Conservation (phyloP, 1,284 basidiomycete genomes). For the Tilletiaria anomala region DNA sequence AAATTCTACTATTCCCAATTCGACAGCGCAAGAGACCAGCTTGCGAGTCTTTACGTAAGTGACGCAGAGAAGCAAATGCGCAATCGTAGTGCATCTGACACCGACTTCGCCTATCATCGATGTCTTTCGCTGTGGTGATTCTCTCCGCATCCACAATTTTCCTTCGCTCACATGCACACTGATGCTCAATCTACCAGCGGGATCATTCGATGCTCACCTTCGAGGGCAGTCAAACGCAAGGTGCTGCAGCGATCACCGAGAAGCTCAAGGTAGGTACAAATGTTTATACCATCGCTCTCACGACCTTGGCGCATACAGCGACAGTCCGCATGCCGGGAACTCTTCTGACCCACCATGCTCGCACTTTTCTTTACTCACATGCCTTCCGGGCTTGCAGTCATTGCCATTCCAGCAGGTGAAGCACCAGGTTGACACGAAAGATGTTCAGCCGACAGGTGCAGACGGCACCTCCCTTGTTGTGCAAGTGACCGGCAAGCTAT, state of each 20-base stretch:
- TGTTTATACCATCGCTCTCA: neutral
- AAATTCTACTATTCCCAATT: conserved; percentile 47
- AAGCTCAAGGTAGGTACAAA: conserved; percentile 66
- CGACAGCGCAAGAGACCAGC: conserved; percentile 48
- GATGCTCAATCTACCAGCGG: conserved; percentile 55
- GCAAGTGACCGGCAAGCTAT: conserved; percentile 78
- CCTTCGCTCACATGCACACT: no score
- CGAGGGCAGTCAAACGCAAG: conserved; percentile 57
- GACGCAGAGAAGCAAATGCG: no score
- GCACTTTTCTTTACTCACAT: neutral
- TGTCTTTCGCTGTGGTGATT: no score
- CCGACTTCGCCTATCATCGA: no score
- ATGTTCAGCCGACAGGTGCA: conserved; percentile 70
- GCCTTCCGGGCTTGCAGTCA: conserved; percentile 42
- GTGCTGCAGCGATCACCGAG: conserved; percentile 53
- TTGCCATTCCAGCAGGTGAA: conserved; percentile 68
- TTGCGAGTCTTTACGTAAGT: conserved; percentile 60
- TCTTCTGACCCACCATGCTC: no score
- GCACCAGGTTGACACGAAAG: conserved; percentile 70
- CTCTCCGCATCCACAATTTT: no score
- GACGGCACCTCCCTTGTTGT: conserved; percentile 59
- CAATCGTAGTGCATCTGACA: no score
- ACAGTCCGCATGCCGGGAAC: no score
- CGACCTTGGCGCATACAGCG: conserved; percentile 5
- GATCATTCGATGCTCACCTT: conserved; percentile 74